Percentiles rank a stretch among this genome's conserved stretches.
phyloP scores from a whole-genome alignment of 805 yeast genomes.

The Yarrowia alimentaria region DNA sequence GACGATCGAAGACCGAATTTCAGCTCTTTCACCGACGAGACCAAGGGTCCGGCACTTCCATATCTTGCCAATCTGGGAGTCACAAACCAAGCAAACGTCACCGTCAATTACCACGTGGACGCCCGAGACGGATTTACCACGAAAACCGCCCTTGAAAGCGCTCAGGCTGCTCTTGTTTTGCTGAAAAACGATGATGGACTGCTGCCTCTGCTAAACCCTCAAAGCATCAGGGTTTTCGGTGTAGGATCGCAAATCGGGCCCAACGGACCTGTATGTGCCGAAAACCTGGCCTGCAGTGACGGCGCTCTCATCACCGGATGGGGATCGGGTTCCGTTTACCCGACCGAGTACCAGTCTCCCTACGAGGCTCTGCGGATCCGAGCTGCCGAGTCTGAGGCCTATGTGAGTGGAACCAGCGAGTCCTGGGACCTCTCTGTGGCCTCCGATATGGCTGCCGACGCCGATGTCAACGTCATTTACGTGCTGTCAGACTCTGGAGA shows the following conservation, averaged over 20 bases:
- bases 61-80: conserved; percentile 42
- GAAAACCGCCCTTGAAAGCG: conserved; percentile 51
- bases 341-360: conserved; percentile 57
- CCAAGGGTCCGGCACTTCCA: conserved; percentile 43
- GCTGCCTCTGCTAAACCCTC: conserved; percentile 49
- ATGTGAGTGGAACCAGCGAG: background rate
- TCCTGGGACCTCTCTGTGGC: conserved; percentile 4
- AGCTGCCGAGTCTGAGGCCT: conserved; percentile 37
- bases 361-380: conserved; percentile 55
- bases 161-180: conserved; percentile 53
- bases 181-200: conserved; percentile 52
- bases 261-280: conserved; percentile 49
- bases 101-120: conserved; percentile 55
- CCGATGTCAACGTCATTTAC: conserved; percentile 55
- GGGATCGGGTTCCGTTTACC: conserved; percentile 62
- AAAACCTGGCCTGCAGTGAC: conserved; percentile 51
- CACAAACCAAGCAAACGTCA: conserved; percentile 48
- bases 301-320: conserved; percentile 61
- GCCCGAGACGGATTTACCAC: conserved; percentile 49
- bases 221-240: conserved; percentile 39
- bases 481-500: conserved; percentile 59
- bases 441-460: background rate
- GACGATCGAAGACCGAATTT: conserved; percentile 49
- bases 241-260: conserved; percentile 52
- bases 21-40: conserved; percentile 57